These are phyloP conservation scores for Galerina sulciceps DNA, from an alignment of 768 basidiomycete genomes.

Conservation along the genomic window DNA sequence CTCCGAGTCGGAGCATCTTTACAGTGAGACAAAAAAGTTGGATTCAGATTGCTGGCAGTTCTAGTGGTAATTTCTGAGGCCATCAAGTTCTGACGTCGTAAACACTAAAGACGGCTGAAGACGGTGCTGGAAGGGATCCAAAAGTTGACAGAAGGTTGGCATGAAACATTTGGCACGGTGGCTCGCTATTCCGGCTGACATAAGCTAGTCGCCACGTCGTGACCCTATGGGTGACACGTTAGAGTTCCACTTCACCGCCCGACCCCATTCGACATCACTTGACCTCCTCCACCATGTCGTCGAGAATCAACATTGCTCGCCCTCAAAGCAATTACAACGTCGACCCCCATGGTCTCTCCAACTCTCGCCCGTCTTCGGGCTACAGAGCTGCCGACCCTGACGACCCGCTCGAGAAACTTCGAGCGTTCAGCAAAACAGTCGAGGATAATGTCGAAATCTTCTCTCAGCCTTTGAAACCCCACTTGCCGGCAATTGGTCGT, in stretches of 20 bases:
- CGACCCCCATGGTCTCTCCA: conserved; percentile 83
- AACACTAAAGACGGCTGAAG: neutral
- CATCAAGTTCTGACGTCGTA: no score
- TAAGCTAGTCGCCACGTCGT: conserved; percentile 52
- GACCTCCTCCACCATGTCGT: conserved; percentile 63
- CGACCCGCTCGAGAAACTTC: conserved; percentile 80
- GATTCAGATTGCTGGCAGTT: no score
- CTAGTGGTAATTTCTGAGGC: no score
- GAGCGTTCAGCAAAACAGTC: conserved; percentile 69
- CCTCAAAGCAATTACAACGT: conserved; percentile 59
- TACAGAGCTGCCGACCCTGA: conserved; percentile 84
- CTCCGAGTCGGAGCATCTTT: no score
- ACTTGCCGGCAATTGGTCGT: conserved; percentile 92
- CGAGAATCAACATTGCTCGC: conserved; percentile 82
- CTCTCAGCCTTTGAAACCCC: conserved; percentile 91
- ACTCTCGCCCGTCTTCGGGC: conserved; percentile 68
- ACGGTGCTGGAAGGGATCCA: neutral
- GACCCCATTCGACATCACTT: conserved; percentile 21
- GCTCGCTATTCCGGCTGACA: conserved; percentile 27
- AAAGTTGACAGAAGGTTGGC: neutral
- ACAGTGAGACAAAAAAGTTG: no score
- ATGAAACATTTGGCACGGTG: conserved; percentile 3
- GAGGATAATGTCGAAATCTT: conserved; percentile 94
- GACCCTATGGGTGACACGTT: conserved; percentile 48
- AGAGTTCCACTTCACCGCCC: conserved; percentile 22